A percentile compares a stretch with the other conserved stretches of the same genome.
Conservation (phyloP, 2,329 filamentous ascomycete species). For the Talaromyces verruculosus region DNA sequence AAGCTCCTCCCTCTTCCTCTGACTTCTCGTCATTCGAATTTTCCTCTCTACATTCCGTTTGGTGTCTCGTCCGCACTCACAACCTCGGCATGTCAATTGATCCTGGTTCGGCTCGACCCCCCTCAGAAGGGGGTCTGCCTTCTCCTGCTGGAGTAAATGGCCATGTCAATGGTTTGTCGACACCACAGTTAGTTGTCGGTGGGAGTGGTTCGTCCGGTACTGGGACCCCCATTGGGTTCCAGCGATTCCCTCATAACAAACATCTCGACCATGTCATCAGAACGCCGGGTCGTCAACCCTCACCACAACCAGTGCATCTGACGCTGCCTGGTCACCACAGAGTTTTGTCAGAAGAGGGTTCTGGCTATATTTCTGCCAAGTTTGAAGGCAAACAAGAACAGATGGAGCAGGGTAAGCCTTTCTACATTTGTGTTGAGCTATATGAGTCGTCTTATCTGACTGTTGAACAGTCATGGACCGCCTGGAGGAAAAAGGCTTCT, state of each 20-base stretch:
- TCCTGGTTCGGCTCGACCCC: slow-evolving; percentile 16
- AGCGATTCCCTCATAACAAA: slow-evolving; percentile 54
- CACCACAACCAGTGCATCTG: slow-evolving; percentile 84
- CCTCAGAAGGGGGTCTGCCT: slow-evolving; percentile 19
- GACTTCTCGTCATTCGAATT: neutral
- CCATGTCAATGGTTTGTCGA: slow-evolving; percentile 22
- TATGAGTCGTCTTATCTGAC: neutral
- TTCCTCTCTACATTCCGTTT: neutral
- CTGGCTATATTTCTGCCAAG: slow-evolving; percentile 90
- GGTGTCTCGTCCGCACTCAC: neutral
- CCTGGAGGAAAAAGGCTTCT: slow-evolving; percentile 77
- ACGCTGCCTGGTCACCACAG: slow-evolving; percentile 67
- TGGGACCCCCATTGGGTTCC: slow-evolving; percentile 45
- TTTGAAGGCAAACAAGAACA: slow-evolving; percentile 92
- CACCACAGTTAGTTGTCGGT: slow-evolving; percentile 38
- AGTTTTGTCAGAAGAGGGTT: slow-evolving; percentile 80
- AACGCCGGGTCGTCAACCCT: slow-evolving; percentile 66
- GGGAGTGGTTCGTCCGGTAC: slow-evolving; percentile 38
- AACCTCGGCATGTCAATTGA: slow-evolving; percentile 21
- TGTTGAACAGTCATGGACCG: slow-evolving; percentile 68
- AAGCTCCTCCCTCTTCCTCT: too few species aligned
- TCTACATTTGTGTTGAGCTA: slow-evolving; percentile 16
- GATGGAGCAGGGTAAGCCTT: slow-evolving; percentile 70
- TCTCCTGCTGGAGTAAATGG: slow-evolving; percentile 9
- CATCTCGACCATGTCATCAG: slow-evolving; percentile 57